Base-by-base conservation (phyloP, 1,139 yeast species). In the Suhomyces bolitotheri region DNA sequence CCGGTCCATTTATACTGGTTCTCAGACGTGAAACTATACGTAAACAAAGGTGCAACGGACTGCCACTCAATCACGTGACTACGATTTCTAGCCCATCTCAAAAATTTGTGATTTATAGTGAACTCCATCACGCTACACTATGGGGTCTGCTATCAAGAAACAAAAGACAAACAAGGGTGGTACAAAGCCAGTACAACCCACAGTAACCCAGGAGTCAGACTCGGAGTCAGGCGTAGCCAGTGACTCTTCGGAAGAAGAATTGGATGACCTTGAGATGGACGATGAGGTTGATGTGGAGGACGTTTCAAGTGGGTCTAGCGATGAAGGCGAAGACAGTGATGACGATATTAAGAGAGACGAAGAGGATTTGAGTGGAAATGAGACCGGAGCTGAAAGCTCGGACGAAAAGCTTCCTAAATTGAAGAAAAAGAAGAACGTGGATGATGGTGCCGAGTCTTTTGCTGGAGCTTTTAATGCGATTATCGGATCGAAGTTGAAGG, bases 401-500 rank as follows among this genome's bases (percentile, higher is more conserved):
- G 58, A 51, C 20, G 73, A 65, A 11, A 67, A 64, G 14, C 54
- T 70, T 16, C 81, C 82, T 13, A 64, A 60, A 49, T 70, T 66
- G 53, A 78, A 80, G 44, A 77, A 74, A 56, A 76, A 72, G 56
- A 71, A 73, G 47, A 73, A 69, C 35, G 64, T 65, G 24, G 82
- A 74, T 41, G 87, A 81, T 54, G 94, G 89, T 10, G 76, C 89
- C 1, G 80, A 70, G 36, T 73, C 81, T 3, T 90, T 92, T 54
- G 86, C 96, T 8, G 73, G 63, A 39, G 97, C 98, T 1, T 79
- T 92, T 56, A 78, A 71, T 44, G 95, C 96, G 16, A 86, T 92
- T 52, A 66, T 92, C 34, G 85, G 85, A 7, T 87, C 97, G 2
- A 83, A 80, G 53, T 71, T 92, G 49, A 92, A 92, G 57, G 94